These are phyloP conservation scores for Solanum commersonii DNA, from an alignment of 257 asterid species.

Conservation along the genomic window DNA sequence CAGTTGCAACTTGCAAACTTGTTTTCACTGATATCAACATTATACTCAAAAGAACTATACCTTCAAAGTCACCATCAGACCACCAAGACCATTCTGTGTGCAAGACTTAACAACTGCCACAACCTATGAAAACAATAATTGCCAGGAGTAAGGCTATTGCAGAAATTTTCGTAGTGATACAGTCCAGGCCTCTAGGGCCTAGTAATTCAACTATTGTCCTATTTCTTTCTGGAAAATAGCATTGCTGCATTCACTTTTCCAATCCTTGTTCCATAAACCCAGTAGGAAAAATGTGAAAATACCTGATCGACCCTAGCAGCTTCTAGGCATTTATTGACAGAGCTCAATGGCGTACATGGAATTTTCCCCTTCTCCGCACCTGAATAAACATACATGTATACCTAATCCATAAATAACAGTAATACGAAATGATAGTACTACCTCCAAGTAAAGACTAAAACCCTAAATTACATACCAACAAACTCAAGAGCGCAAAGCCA, in stretches of 20 bases:
- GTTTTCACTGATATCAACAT: neutral
- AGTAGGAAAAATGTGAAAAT: neutral
- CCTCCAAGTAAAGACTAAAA: neutral
- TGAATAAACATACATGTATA: neutral
- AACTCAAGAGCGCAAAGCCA: slow-evolving; percentile 72
- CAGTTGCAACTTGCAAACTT: slow-evolving; percentile 8
- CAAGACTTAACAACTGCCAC: slow-evolving; percentile 78
- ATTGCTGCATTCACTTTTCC: neutral
- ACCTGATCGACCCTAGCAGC: slow-evolving; percentile 55
- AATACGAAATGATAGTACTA: neutral
- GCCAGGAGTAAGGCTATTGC: neutral
- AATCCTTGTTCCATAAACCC: neutral
- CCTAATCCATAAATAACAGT: neutral
- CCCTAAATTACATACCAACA: slow-evolving; percentile 36
- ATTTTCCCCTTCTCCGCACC: slow-evolving; percentile 43
- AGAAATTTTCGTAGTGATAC: neutral
- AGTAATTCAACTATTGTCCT: neutral
- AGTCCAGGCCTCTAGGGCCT: neutral
- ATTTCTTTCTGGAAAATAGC: neutral
- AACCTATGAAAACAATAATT: slow-evolving; percentile 38
- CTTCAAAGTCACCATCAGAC: slow-evolving; percentile 66
- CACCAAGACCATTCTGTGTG: slow-evolving; percentile 69
- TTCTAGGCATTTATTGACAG: slow-evolving; percentile 41
- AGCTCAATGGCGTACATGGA: slow-evolving; percentile 46
- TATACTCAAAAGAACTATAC: slow-evolving; percentile 17